phyloP scores from a whole-genome alignment of 108 stramenopile species.

The Nitzschia palea region DNA sequence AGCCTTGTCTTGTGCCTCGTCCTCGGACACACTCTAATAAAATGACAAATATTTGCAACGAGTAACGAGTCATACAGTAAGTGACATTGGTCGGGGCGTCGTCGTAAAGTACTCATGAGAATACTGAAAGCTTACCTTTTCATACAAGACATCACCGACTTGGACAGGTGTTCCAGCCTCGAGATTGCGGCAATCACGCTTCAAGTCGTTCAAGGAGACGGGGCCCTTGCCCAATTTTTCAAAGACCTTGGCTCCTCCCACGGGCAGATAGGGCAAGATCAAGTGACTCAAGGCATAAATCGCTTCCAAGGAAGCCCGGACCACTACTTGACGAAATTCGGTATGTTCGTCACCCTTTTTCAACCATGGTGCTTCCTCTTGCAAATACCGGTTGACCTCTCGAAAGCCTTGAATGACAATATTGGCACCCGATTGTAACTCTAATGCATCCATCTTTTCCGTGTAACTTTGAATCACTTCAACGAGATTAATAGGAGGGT shows the following conservation, averaged over 20 bases:
- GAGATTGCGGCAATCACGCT: slow-evolving; percentile 56
- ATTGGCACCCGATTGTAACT: slow-evolving; percentile 75
- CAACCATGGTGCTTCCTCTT: slow-evolving; percentile 95
- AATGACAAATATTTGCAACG: not conserved
- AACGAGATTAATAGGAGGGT: slow-evolving; percentile 61
- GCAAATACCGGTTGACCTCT: slow-evolving; percentile 93
- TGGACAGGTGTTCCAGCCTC: slow-evolving; percentile 63
- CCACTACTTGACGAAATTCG: slow-evolving; percentile 71
- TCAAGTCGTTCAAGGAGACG: slow-evolving; percentile 47
- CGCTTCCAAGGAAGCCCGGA: slow-evolving; percentile 92
- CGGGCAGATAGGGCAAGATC: slow-evolving; percentile 90
- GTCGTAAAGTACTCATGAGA: too few relatives aligned
- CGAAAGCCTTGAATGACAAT: slow-evolving; percentile 79
- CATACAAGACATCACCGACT: slow-evolving; percentile 78
- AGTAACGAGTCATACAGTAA: not conserved
- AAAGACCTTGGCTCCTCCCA: slow-evolving; percentile 82
- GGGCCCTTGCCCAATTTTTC: slow-evolving; percentile 86
- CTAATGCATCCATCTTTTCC: slow-evolving; percentile 77
- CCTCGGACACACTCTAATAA: slow-evolving; percentile 44
- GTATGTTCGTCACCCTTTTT: slow-evolving; percentile 87
- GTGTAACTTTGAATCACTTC: slow-evolving; percentile 51
- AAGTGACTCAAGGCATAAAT: slow-evolving; percentile 92
- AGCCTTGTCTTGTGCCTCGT: slow-evolving; percentile 58
- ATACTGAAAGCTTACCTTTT: slow-evolving; percentile 55
- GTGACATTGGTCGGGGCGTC: slow-evolving; percentile 21